Conservation (phyloP, 139 green algal species). For the Haematococcus lacustris region DNA sequence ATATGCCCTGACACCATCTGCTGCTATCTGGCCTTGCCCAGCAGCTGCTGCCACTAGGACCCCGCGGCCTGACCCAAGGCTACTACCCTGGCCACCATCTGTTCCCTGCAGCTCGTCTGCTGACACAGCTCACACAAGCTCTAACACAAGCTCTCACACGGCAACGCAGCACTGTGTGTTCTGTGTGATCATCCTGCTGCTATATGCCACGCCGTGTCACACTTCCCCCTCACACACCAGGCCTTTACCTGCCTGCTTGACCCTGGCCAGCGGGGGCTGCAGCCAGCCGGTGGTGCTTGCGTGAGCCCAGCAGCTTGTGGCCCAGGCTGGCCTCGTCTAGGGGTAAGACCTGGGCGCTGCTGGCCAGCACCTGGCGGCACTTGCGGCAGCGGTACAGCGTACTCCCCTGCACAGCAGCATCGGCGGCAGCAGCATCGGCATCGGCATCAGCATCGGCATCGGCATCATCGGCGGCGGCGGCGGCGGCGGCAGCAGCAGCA, state of each 20-base stretch:
- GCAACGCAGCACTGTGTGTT: neutral
- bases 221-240: neutral
- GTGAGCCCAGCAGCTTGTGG: neutral
- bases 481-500: too few relatives aligned
- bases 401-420: neutral
- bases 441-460: too few relatives aligned
- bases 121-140: neutral
- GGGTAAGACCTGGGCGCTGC: slow-evolving; percentile 46
- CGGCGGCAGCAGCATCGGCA: too few relatives aligned
- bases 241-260: neutral
- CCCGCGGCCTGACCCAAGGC: too few relatives aligned
- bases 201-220: neutral
- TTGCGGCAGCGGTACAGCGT: slow-evolving; percentile 70
- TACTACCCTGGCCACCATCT: neutral
- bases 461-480: too few relatives aligned
- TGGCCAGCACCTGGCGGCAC: slow-evolving; percentile 62
- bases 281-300: neutral
- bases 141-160: neutral
- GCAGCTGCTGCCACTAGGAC: too few relatives aligned
- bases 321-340: slow-evolving; percentile 33
- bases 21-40: too few relatives aligned
- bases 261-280: neutral
- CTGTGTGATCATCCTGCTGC: neutral
- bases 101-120: neutral
- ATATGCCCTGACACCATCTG: too few relatives aligned